Percentiles rank a stretch among this genome's conserved stretches.
Evolutionary conservation across 139 green algal genomes (phyloP).

Genomic region (Pycnococcus provasolii): DNA sequence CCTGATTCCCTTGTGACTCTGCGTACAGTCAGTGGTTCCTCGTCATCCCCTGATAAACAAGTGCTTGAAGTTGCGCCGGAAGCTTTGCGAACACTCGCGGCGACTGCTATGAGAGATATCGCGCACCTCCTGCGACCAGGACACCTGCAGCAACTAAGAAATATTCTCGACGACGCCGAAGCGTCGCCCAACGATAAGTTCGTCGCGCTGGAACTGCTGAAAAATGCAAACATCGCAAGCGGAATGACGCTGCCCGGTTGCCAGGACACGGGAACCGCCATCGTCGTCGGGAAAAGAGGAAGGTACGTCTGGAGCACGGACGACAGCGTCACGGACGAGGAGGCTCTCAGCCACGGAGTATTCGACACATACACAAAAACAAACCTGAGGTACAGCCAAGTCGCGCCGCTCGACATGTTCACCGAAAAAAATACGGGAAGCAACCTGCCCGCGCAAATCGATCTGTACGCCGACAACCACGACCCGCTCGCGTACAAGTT

Average conservation of each 20-base stretch:
- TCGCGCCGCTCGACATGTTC: constrained; percentile 19
- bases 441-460: constrained; percentile 29
- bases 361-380: constrained; percentile 18
- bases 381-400: constrained; percentile 25
- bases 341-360: background rate
- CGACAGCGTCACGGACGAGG: constrained; percentile 13
- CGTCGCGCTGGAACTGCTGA: constrained; percentile 23
- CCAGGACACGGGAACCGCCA: constrained; percentile 28
- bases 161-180: constrained; percentile 16
- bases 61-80: constrained; percentile 16
- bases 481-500: constrained; percentile 21
- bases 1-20: no score
- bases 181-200: constrained; percentile 21
- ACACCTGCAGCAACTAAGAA: constrained; percentile 19
- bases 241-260: constrained; percentile 23
- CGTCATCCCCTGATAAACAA: background rate
- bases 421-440: constrained; percentile 25
- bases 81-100: constrained; percentile 7
- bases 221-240: constrained; percentile 22
- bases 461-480: constrained; percentile 13
- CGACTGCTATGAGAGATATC: constrained; percentile 14
- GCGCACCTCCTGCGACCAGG: constrained; percentile 19
- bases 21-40: no score
- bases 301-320: constrained; percentile 9
- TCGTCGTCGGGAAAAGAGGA: constrained; percentile 19